Conservation (phyloP, 345 rosid species). For the Sonneratia caseolaris region DNA sequence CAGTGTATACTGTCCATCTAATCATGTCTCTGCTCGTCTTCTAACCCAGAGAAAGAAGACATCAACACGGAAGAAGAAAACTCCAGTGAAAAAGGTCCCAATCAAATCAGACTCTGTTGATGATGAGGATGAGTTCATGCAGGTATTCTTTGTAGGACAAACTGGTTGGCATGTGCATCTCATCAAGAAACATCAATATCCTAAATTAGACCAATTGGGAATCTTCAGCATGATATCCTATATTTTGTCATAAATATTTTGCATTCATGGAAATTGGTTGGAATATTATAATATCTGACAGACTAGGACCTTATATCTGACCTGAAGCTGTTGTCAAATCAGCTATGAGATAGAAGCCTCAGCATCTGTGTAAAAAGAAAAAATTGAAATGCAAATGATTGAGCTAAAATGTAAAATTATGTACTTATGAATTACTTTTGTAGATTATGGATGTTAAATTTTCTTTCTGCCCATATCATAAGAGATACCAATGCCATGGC, state of each 20-base stretch:
- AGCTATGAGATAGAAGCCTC: background rate
- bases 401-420: background rate
- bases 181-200: background rate
- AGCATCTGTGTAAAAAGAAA: background rate
- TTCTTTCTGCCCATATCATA: background rate
- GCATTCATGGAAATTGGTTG: background rate
- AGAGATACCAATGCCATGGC: background rate
- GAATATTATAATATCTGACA: background rate
- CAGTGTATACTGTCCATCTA: background rate
- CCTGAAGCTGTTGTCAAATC: background rate
- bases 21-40: background rate
- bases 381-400: background rate
- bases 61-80: conserved; percentile 31
- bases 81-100: conserved; percentile 15
- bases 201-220: background rate
- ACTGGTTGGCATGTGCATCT: background rate
- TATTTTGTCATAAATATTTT: background rate
- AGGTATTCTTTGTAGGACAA: conserved; percentile 24
- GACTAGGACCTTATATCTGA: background rate
- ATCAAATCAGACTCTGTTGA: conserved; percentile 18
- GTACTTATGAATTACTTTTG: background rate
- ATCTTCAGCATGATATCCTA: background rate
- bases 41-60: conserved; percentile 24
- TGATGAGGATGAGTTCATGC: conserved; percentile 42
- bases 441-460: background rate